Conservation (phyloP, 2,329 filamentous ascomycete species). For the Verticillium longisporum region DNA sequence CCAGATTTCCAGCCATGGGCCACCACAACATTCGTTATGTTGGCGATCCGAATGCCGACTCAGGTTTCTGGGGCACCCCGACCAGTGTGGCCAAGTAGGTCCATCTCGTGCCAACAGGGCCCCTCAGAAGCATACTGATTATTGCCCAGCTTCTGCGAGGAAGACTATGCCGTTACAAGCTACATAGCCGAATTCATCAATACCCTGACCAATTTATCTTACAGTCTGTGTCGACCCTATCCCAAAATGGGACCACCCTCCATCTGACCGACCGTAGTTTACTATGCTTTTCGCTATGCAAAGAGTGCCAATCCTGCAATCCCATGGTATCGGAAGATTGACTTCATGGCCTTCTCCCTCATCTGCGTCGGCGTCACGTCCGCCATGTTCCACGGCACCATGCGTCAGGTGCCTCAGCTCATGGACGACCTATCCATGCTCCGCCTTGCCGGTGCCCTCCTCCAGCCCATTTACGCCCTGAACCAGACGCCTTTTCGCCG, state of each 20-base stretch:
- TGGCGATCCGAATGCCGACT: constrained; percentile 23
- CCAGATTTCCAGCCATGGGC: constrained; percentile 14
- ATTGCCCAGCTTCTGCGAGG: constrained; percentile 10
- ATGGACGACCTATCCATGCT: constrained; percentile 56
- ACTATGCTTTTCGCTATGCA: constrained; percentile 29
- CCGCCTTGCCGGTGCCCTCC: constrained; percentile 41
- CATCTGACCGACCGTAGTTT: constrained; percentile 21
- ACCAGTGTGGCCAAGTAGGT: constrained; percentile 31
- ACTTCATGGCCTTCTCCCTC: constrained; percentile 34
- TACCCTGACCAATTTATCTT: constrained; percentile 32
- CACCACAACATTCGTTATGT: constrained; percentile 30
- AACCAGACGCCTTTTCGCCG: constrained; percentile 28
- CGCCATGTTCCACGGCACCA: constrained; percentile 35
- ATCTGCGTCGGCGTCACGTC: constrained; percentile 34
- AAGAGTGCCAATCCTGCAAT: constrained; percentile 22
- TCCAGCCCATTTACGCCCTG: constrained; percentile 40
- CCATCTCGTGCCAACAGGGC: background rate
- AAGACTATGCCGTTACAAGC: constrained; percentile 29
- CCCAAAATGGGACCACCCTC: background rate
- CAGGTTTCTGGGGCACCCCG: constrained; percentile 29
- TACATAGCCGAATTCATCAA: constrained; percentile 38
- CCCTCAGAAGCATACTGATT: background rate
- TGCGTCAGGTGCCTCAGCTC: constrained; percentile 34
- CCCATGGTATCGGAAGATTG: constrained; percentile 23
- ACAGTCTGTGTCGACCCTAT: constrained; percentile 8